These are phyloP conservation scores for Nicotiana rustica DNA, from an alignment of 305 asterid species.

Conservation along the genomic window DNA sequence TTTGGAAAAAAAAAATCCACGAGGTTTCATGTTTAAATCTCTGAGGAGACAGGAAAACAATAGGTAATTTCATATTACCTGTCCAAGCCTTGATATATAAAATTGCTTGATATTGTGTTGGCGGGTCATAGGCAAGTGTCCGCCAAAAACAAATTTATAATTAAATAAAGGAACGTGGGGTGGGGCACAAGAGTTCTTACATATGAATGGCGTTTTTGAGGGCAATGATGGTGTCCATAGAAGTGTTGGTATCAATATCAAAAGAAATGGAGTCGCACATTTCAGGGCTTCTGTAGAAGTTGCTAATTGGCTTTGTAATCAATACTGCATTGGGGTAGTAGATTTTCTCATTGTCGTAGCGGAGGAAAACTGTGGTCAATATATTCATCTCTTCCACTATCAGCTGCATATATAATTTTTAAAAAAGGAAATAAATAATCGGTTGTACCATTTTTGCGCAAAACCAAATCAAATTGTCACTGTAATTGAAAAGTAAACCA, in stretches of 20 bases:
- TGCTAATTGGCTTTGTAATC: constrained; percentile 67
- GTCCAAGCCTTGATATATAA: not conserved
- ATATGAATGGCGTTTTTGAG: constrained; percentile 61
- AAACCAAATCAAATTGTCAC: not conserved
- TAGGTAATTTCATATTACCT: not conserved
- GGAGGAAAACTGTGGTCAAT: constrained; percentile 65
- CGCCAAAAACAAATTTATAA: too few species aligned
- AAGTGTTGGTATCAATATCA: constrained; percentile 57
- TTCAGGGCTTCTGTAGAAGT: constrained; percentile 77
- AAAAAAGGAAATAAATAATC: too few species aligned
- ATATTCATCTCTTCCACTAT: constrained; percentile 83
- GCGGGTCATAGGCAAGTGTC: too few species aligned
- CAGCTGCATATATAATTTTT: constrained; percentile 44
- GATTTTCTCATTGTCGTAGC: constrained; percentile 67
- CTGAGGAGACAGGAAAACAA: too few species aligned
- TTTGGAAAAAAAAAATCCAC: not conserved
- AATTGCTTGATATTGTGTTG: not conserved
- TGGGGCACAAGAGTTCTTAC: constrained; percentile 38
- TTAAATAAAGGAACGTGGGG: not conserved
- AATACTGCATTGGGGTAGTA: constrained; percentile 68
- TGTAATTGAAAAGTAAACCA: not conserved
- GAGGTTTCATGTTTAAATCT: not conserved
- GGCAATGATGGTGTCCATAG: constrained; percentile 56
- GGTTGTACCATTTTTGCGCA: not conserved
- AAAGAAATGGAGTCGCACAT: constrained; percentile 62